Conservation (phyloP, 148 eudicot species). For the Spergularia marina region DNA sequence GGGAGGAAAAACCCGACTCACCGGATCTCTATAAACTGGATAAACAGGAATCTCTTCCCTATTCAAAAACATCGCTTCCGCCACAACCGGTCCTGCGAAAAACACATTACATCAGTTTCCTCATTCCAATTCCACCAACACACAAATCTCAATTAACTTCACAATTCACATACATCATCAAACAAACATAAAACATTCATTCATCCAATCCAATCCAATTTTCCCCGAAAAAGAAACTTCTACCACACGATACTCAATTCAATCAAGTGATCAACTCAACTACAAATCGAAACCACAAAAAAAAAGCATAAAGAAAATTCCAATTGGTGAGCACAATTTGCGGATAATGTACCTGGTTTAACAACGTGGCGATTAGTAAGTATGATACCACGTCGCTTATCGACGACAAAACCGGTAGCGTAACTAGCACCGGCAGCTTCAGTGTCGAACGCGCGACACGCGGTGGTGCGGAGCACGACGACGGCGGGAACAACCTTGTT, state of each 20-base stretch:
- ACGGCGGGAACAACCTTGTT: slow-evolving; percentile 85
- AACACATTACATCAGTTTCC: not conserved
- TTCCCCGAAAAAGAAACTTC: no score
- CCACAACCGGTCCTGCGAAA: slow-evolving; percentile 84
- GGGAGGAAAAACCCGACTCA: slow-evolving; percentile 31
- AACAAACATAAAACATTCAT: no score
- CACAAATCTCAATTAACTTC: not conserved
- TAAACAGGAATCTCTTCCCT: slow-evolving; percentile 88
- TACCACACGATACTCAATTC: no score
- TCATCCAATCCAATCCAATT: no score
- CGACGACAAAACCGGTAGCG: slow-evolving; percentile 93
- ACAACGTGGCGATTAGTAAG: slow-evolving; percentile 97
- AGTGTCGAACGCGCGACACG: slow-evolving; percentile 89
- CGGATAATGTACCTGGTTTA: slow-evolving; percentile 52
- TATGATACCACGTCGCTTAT: slow-evolving; percentile 80
- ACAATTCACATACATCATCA: not conserved
- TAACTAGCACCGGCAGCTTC: slow-evolving; percentile 82
- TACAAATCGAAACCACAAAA: not conserved
- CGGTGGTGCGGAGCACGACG: slow-evolving; percentile 84
- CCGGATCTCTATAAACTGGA: slow-evolving; percentile 93
- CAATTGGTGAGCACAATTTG: not conserved
- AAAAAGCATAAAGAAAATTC: not conserved
- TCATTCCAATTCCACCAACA: not conserved
- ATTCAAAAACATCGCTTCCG: slow-evolving; percentile 96
- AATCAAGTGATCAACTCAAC: not conserved